These are phyloP conservation scores for Botrytis tulipae DNA, from an alignment of 2,329 filamentous ascomycete genomes.

Conservation along the genomic window DNA sequence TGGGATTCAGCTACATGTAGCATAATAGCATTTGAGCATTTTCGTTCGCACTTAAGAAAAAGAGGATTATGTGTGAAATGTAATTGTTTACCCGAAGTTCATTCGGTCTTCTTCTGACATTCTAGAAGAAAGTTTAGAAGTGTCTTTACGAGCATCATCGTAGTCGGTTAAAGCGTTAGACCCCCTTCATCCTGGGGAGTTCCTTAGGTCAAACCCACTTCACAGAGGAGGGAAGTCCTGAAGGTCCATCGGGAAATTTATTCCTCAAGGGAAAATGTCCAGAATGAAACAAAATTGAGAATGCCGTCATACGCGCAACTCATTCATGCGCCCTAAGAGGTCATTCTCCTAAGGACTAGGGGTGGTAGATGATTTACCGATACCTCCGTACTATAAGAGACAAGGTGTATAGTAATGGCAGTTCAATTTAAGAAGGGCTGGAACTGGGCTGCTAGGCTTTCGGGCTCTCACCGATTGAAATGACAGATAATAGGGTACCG, in stretches of 20 bases:
- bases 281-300: constrained; percentile 21
- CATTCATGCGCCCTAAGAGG: constrained; percentile 24
- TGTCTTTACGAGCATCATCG: constrained; percentile 4
- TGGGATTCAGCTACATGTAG: neutral
- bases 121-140: constrained; percentile 9
- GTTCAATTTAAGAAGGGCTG: constrained; percentile 4
- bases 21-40: neutral
- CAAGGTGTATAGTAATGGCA: constrained; percentile 7
- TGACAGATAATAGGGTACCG: constrained; percentile 3
- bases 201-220: constrained; percentile 5
- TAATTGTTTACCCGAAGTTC: constrained; percentile 8
- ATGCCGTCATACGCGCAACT: constrained; percentile 32
- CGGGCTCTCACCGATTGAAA: constrained; percentile 22
- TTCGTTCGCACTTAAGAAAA: neutral
- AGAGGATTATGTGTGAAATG: neutral
- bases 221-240: neutral
- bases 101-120: neutral
- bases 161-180: neutral
- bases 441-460: constrained; percentile 7
- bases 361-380: neutral
- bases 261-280: neutral
- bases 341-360: neutral
- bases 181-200: constrained; percentile 12
- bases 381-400: neutral
- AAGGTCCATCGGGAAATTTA: neutral